Conservation (phyloP, 768 basidiomycete species). For the Boletus edulis region DNA sequence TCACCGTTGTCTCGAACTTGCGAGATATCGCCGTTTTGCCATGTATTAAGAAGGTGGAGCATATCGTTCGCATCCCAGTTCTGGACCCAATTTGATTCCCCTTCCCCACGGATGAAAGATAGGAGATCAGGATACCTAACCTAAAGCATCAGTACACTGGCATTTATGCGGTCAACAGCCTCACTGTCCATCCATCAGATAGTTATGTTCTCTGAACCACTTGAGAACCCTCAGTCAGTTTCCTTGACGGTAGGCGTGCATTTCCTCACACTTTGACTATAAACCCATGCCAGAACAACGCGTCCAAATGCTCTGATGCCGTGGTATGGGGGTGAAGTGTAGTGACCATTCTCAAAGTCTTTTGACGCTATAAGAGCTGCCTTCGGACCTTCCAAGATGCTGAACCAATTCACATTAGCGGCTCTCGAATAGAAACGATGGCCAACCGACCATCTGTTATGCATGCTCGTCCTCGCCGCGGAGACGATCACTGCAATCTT, state of each 20-base stretch:
- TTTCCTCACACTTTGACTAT: conserved; percentile 52
- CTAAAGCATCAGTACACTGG: background rate
- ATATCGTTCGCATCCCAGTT: conserved; percentile 57
- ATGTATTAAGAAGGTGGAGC: conserved; percentile 47
- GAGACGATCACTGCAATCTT: conserved; percentile 44
- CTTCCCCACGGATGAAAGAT: conserved; percentile 47
- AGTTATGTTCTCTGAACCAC: conserved; percentile 52
- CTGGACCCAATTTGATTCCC: conserved; percentile 43
- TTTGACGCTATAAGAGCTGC: conserved; percentile 49
- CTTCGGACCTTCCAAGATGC: conserved; percentile 58
- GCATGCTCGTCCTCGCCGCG: conserved; percentile 51
- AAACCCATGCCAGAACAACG: conserved; percentile 51
- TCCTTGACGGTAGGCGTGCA: conserved; percentile 83
- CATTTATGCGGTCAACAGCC: background rate
- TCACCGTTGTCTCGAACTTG: conserved; percentile 43
- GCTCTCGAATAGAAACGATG: background rate
- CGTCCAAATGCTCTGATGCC: conserved; percentile 57
- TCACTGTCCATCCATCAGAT: conserved; percentile 41
- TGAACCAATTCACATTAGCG: conserved; percentile 14
- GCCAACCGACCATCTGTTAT: conserved; percentile 48
- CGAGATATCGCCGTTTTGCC: conserved; percentile 50
- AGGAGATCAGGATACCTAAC: conserved; percentile 45
- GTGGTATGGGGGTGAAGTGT: conserved; percentile 41
- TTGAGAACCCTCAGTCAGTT: conserved; percentile 14
- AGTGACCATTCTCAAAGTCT: conserved; percentile 53